phyloP scores from a whole-genome alignment of 1,284 basidiomycete genomes.

The Laetiporus sulphureus region DNA sequence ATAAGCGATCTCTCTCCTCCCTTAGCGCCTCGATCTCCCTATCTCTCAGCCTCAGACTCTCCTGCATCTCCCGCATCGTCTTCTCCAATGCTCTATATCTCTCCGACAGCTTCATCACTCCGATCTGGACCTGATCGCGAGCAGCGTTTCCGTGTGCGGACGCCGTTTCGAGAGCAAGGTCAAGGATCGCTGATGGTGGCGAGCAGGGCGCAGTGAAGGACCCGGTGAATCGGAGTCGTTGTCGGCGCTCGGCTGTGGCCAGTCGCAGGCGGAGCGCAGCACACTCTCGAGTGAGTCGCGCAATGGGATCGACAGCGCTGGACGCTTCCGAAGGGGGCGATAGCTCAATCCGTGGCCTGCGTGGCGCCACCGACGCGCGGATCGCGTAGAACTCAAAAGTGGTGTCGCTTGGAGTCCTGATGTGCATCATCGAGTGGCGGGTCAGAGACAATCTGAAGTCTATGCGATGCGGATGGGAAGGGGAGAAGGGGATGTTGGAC shows the following conservation, averaged over 20 bases:
- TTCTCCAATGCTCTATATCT: conserved; percentile 54
- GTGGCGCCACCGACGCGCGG: conserved; percentile 29
- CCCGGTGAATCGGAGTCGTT: conserved; percentile 18
- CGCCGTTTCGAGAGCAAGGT: conserved; percentile 29
- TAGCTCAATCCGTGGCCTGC: conserved; percentile 13
- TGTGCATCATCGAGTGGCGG: conserved; percentile 34
- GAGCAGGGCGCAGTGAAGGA: conserved; percentile 23
- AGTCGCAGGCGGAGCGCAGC: conserved; percentile 44
- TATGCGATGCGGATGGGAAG: too few species aligned
- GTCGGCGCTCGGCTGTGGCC: conserved; percentile 31
- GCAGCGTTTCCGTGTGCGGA: conserved; percentile 52
- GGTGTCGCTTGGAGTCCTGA: conserved; percentile 50
- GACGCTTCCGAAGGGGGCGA: too few species aligned
- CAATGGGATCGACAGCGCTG: conserved; percentile 30
- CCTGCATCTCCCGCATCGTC: conserved; percentile 31
- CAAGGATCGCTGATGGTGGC: conserved; percentile 15
- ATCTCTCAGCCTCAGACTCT: conserved; percentile 25
- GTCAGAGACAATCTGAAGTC: conserved; percentile 5
- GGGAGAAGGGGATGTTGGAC: conserved; percentile 13
- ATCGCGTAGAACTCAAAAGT: conserved; percentile 55
- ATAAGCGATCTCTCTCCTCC: conserved; percentile 33
- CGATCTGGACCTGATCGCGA: conserved; percentile 49
- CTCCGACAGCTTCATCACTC: conserved; percentile 50
- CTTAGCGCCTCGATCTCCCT: conserved; percentile 50
- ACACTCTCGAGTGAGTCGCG: conserved; percentile 33